A percentile compares a stretch with the other conserved stretches of the same genome.
These are phyloP conservation scores for Zygosaccharomyces bisporus DNA, from an alignment of 805 yeast genomes.

Conservation along the genomic window DNA sequence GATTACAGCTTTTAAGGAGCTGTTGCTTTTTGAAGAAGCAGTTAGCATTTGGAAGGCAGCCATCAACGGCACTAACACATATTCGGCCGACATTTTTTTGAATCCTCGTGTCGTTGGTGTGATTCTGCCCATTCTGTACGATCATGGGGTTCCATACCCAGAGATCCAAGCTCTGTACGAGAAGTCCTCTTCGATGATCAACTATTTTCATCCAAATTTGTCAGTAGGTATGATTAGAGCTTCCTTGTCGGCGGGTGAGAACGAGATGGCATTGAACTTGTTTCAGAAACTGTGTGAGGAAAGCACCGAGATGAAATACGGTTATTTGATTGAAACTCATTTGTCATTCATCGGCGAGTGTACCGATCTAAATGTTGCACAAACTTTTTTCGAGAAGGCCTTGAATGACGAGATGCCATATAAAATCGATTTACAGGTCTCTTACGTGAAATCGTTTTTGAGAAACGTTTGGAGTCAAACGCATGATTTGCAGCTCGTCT, in stretches of 20 bases:
- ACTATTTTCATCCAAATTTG: slow-evolving; percentile 44
- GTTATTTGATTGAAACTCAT: slow-evolving; percentile 69
- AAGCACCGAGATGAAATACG: slow-evolving; percentile 44
- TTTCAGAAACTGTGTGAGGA: slow-evolving; percentile 58
- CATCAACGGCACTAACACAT: slow-evolving; percentile 25
- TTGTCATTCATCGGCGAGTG: slow-evolving; percentile 74
- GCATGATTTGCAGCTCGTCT: slow-evolving; percentile 54
- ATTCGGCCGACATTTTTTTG: slow-evolving; percentile 43
- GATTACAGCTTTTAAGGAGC: slow-evolving; percentile 57
- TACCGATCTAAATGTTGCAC: slow-evolving; percentile 66
- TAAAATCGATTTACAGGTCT: slow-evolving; percentile 64
- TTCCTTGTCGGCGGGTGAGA: slow-evolving; percentile 60
- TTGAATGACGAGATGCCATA: slow-evolving; percentile 69
- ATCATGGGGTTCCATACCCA: slow-evolving; percentile 56
- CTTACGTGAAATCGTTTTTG: slow-evolving; percentile 62
- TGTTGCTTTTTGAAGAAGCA: slow-evolving; percentile 58
- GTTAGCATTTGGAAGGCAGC: slow-evolving; percentile 64
- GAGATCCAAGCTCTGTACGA: slow-evolving; percentile 58
- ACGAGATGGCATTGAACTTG: slow-evolving; percentile 58
- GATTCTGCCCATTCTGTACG: slow-evolving; percentile 62
- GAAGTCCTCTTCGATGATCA: slow-evolving; percentile 37
- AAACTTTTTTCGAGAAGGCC: slow-evolving; percentile 70
- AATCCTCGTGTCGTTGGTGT: slow-evolving; percentile 65
- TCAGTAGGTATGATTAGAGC: slow-evolving; percentile 72
- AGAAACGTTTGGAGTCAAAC: slow-evolving; percentile 56